Percentiles rank a stretch among this genome's conserved stretches.
These are phyloP conservation scores for Aeminium ludgeri DNA, from an alignment of 495 filamentous ascomycete species.

Conservation along the genomic window DNA sequence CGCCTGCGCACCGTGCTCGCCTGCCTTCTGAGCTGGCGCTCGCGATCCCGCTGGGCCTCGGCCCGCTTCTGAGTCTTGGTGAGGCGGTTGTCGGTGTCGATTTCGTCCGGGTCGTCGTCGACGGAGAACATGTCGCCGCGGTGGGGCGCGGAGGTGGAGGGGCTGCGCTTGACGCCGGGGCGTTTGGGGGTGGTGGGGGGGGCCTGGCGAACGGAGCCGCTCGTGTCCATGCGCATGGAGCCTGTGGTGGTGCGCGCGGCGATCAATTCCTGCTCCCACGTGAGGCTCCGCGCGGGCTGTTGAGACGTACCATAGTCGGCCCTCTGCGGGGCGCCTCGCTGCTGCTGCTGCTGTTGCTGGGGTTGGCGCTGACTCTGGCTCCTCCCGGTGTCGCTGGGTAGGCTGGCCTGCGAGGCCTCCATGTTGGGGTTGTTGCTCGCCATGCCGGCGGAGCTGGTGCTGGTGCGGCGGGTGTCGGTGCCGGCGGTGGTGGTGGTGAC, in stretches of 20 bases:
- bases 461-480: neutral
- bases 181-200: slow-evolving; percentile 36
- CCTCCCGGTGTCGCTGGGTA: neutral
- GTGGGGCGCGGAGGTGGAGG: slow-evolving; percentile 58
- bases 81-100: slow-evolving; percentile 40
- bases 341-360: neutral
- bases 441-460: neutral
- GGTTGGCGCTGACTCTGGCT: neutral
- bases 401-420: neutral
- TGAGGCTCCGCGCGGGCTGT: neutral
- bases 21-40: slow-evolving; percentile 28
- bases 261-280: no score
- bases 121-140: slow-evolving; percentile 82
- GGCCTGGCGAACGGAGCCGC: neutral
- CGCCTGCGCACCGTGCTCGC: slow-evolving; percentile 60
- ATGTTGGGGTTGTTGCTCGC: neutral
- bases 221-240: neutral
- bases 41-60: slow-evolving; percentile 9
- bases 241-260: neutral
- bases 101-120: slow-evolving; percentile 75
- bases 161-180: slow-evolving; percentile 54
- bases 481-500: neutral
- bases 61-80: slow-evolving; percentile 7
- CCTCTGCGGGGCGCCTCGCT: neutral
- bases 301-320: slow-evolving; percentile 8